Evolutionary conservation across 306 rosid species (phyloP).

Genomic region (Sindora glabra): DNA sequence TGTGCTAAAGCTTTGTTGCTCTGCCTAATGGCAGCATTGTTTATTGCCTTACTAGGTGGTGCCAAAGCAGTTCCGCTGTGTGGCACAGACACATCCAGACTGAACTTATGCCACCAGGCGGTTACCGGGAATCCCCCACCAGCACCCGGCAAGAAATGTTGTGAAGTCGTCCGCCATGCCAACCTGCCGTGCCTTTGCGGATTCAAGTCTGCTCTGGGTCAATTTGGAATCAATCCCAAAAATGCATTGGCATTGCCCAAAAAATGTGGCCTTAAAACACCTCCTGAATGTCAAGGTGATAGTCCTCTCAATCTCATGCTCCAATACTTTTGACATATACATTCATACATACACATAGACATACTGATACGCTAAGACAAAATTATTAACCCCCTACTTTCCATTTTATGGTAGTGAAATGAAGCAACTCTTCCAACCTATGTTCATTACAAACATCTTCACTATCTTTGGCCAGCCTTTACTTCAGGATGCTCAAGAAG

Average conservation of each 20-base stretch:
- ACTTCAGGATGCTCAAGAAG: not conserved
- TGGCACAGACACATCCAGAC: slow-evolving; percentile 23
- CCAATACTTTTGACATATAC: not conserved
- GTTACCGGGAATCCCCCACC: slow-evolving; percentile 35
- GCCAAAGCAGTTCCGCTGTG: slow-evolving; percentile 30
- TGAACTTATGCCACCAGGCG: slow-evolving; percentile 37
- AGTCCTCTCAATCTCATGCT: not conserved
- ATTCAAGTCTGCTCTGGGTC: slow-evolving; percentile 37
- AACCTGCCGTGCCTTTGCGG: slow-evolving; percentile 47
- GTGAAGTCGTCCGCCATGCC: slow-evolving; percentile 35
- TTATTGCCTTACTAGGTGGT: slow-evolving; percentile 25
- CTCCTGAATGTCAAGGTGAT: slow-evolving; percentile 46
- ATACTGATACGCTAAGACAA: not conserved
- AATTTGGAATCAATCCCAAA: slow-evolving; percentile 37
- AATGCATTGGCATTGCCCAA: slow-evolving; percentile 55
- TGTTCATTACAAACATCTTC: not conserved
- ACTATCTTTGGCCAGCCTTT: not conserved
- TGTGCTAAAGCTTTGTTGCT: slow-evolving; percentile 5
- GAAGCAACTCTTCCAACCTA: slow-evolving; percentile 14
- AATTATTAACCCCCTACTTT: not conserved
- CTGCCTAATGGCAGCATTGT: slow-evolving; percentile 23
- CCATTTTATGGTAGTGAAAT: slow-evolving; percentile 20
- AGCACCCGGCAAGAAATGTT: slow-evolving; percentile 36
- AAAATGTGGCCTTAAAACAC: slow-evolving; percentile 43
- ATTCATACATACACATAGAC: not conserved